Base-by-base conservation (phyloP, 192 early-diverging fungal genomes). In the Linnemannia hyalina region DNA sequence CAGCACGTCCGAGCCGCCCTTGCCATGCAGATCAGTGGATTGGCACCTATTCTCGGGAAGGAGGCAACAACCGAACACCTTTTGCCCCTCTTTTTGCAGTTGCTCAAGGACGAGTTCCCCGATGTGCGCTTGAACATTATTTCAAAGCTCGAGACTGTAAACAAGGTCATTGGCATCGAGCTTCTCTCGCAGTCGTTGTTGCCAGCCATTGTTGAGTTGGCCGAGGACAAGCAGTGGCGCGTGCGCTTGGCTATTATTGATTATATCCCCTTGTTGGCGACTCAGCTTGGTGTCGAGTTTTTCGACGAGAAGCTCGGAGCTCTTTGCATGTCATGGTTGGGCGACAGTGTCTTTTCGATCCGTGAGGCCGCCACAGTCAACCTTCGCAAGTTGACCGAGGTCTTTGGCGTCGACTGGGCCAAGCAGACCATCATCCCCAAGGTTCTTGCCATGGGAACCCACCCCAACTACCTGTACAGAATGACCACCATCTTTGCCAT, bases 161-260 rank as follows among this genome's bases (percentile, higher is more conserved):
- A 99, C 89, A 91, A 95, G 85, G 96, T 96, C 68, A 99, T 99
- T 83, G 99, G 99, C 68, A 98, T 99, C 80, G 97, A 99, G 77
- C 94, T 97, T 40, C 91, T 99, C 47, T 99, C 99, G 54, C 98
- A 99, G 82, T 97, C 96, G 32, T 92, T 99, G 65, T 90, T 99
- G 74, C 99, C 99, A 11, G 99, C 99, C 18, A 98, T 99, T 85
- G 95, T 99, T 46, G 99, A 99, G 89, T 92, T 99, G 47, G 98
- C 98, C 42, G 98, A 99, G 90, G 99, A 99, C 89, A 99, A 99
- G 92, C 99, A 99, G 88, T 99, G 99, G 99, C 95, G 99, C 70
- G 98, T 99, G 75, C 96, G 99, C 32, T 90, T 98, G 89, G 99
- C 99, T 9, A 99, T 99, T 80, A 99, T 99, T 88, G 98, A 99